Base-by-base conservation (phyloP, 495 filamentous ascomycete species). In the Sporormia fimetaria region DNA sequence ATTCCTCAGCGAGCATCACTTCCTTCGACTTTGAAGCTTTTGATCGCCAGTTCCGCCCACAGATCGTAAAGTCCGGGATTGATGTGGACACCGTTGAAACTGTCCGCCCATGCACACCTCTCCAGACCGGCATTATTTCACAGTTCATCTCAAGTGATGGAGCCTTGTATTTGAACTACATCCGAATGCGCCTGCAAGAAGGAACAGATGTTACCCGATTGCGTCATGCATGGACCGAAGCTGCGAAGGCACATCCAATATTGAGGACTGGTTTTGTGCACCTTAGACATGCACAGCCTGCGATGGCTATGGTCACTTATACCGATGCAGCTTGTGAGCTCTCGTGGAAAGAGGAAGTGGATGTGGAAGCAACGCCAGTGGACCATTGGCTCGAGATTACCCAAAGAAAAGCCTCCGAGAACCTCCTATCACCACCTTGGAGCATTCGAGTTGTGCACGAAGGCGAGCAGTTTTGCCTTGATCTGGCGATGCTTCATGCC, bases 231-330 rank as follows among this genome's bases (percentile, higher is more conserved):
- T 66, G 57, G 59, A 21, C 39, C 3, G 14, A n/a, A 1, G 55
- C 52, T 4, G 36, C 44, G 26, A 16, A 47, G 4, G 59, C 47
- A 36, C 57, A 64, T 42, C 33, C 36, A 12, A 58, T 63, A 33
- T 46, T 67, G 21, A 55, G 62, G 7, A 61, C 57, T 11, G 64
- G 63, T 2, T 67, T 66, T 39, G 36, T 38, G 31, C 32, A 47
- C 3, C 8, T 57, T 10, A 33, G 60, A 5, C 37, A 57, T 15
- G 9, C 9, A 9, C 53, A 69, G 2, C 58, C 64, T 47, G 65
- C 75, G 0, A 85, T 81, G 52, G 76, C 75, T 1, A 84, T 83
- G 76, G 51, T 85, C 7, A 70, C 73, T 18, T 76, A 76, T 50
- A 26, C 33, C 0, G 30, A 47, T 20, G 33, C 46, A 9, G 38